Percentiles rank a stretch among this genome's conserved stretches.
Conservation (phyloP, 2,329 filamentous ascomycete species). For the Diplodia seriata region DNA sequence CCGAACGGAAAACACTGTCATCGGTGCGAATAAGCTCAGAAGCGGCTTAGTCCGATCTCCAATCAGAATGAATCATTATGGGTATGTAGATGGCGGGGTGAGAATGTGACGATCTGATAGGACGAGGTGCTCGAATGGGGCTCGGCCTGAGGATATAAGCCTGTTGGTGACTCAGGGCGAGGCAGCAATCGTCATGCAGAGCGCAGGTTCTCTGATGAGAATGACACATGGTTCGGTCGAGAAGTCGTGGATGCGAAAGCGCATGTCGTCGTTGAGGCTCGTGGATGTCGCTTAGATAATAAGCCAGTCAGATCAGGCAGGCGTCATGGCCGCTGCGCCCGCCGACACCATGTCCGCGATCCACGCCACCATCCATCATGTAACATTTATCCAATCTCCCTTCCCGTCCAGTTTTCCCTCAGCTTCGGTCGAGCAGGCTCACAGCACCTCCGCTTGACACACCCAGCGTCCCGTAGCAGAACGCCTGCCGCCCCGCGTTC, state of each 20-base stretch:
- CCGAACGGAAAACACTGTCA: not conserved
- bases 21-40: not conserved
- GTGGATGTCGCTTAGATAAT: constrained; percentile 16
- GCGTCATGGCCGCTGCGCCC: constrained; percentile 5
- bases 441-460: not conserved
- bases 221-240: not conserved
- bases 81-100: not conserved
- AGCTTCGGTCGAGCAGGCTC: constrained; percentile 9
- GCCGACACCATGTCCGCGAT: constrained; percentile 2
- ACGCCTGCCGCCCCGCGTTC: constrained; percentile 10
- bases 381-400: constrained; percentile 6
- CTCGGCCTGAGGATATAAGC: not conserved
- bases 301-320: constrained; percentile 7
- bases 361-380: constrained; percentile 24
- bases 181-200: not conserved
- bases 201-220: not conserved
- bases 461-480: not conserved
- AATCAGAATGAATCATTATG: not conserved
- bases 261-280: constrained; percentile 1
- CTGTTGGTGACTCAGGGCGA: not conserved
- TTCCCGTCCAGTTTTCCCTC: not conserved
- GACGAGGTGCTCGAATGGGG: not conserved
- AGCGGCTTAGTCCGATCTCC: not conserved
- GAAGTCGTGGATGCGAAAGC: not conserved
- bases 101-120: constrained; percentile 10